Base-by-base conservation (phyloP, 2,329 filamentous ascomycete genomes). In the Emydomyces testavorans region DNA sequence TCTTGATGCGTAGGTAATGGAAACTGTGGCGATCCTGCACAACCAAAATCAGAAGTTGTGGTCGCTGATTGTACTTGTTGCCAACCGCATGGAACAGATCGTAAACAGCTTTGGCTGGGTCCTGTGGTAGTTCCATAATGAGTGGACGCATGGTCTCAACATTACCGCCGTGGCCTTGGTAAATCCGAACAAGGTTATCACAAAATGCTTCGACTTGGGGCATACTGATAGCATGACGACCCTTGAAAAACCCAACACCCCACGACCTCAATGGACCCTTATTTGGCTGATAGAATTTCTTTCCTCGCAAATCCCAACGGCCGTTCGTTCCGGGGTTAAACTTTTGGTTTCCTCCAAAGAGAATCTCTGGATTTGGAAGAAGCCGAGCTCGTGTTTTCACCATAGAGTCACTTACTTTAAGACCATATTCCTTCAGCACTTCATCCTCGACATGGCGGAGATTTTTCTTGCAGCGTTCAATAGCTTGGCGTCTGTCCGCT, bases 1-100 rank as follows among this genome's bases (percentile, higher is more conserved):
- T 89, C 78, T 98, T 98, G 62, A 96, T 76, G 0, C 85, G 79
- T 45, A 85, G 79, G 57, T 98, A 98, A 0, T 79, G 72, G 11
- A 79, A 78, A 0, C 77, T 69, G 53, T 87, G 82, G 59, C 83
- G 83, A 60, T 80, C 77, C 0, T 75, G 75, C 1, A 95, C 72
- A 8, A 96, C 73, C 57, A 90, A 82, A 56, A 96, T 76, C 6
- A 98, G 62, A 2, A 98, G 76, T 60, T 92, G 82, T 0, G 89
- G 85, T 1, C 74, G 71, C 0, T 62, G 59, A 6, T 77, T 71
- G 58, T 70, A 73, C 8, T 72, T 63, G 18, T 75, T 73, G 2
- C 76, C 76, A 2, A 75, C 75, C 2, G 66, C 56, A 13, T 77
- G 71, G 61, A 75, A 83, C 0, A 79, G 68, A 6, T 73, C 62